Evolutionary conservation across 176 grass and related monocot genomes (phyloP).

Genomic region (Raddia distichophylla): DNA sequence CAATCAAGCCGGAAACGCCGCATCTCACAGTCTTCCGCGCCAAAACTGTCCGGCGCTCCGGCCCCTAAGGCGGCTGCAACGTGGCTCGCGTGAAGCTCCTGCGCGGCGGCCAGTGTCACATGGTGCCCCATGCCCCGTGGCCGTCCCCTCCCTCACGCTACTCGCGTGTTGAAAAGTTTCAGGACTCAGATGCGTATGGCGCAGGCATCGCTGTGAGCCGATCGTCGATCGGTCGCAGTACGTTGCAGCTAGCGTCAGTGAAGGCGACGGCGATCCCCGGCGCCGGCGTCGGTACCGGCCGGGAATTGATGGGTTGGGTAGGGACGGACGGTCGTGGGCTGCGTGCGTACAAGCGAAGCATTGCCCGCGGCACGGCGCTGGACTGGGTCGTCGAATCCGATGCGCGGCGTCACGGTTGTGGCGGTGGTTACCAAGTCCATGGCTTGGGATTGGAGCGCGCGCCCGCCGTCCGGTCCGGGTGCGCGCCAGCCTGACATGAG

Average conservation of each 20-base stretch:
- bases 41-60: neutral
- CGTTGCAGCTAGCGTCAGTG: neutral
- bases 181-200: neutral
- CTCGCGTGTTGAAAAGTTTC: neutral
- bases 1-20: slow-evolving; percentile 2
- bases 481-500: slow-evolving; percentile 20
- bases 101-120: neutral
- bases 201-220: neutral
- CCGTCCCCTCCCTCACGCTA: no score
- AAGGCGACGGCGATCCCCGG: slow-evolving; percentile 12
- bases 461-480: neutral
- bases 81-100: neutral
- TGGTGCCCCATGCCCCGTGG: neutral
- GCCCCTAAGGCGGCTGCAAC: neutral
- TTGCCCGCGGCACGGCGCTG: slow-evolving; percentile 30
- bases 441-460: neutral
- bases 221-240: no score
- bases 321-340: neutral
- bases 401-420: neutral
- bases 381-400: neutral
- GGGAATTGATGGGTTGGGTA: slow-evolving; percentile 32
- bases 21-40: neutral
- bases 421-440: slow-evolving; percentile 43
- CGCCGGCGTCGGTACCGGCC: neutral
- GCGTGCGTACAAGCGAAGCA: slow-evolving; percentile 6